phyloP scores from a whole-genome alignment of 2,329 filamentous ascomycete genomes.

The Trichoderma atroviride region DNA sequence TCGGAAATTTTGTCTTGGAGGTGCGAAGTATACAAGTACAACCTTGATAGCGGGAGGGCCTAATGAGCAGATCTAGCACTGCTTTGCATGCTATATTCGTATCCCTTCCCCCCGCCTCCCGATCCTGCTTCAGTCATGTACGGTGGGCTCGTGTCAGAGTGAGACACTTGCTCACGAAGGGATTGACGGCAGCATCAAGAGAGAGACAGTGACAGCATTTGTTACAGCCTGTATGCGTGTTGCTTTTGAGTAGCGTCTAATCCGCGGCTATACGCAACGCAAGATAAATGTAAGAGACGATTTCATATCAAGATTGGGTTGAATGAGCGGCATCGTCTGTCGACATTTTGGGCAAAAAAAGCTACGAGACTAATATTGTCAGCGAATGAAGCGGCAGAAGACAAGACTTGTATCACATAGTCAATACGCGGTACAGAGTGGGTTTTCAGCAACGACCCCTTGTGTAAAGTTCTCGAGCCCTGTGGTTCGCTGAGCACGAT shows the following conservation, averaged over 20 bases:
- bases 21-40: no score
- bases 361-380: neutral
- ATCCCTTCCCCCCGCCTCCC: conserved; percentile 13
- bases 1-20: neutral
- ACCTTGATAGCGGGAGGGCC: neutral
- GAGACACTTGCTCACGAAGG: conserved; percentile 5
- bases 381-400: neutral
- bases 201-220: neutral
- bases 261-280: neutral
- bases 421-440: conserved; percentile 10
- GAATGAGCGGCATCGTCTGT: neutral
- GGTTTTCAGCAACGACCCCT: neutral
- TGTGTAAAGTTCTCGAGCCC: neutral
- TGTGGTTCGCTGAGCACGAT: neutral
- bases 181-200: neutral
- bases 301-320: neutral
- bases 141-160: conserved; percentile 13
- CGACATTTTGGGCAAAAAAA: neutral
- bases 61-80: neutral
- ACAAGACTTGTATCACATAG: neutral
- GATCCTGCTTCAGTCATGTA: neutral
- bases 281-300: neutral
- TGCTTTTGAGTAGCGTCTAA: neutral
- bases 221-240: neutral
- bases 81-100: neutral